These are phyloP conservation scores for Gymnopilus junonius DNA, from an alignment of 768 basidiomycete genomes.

Conservation along the genomic window DNA sequence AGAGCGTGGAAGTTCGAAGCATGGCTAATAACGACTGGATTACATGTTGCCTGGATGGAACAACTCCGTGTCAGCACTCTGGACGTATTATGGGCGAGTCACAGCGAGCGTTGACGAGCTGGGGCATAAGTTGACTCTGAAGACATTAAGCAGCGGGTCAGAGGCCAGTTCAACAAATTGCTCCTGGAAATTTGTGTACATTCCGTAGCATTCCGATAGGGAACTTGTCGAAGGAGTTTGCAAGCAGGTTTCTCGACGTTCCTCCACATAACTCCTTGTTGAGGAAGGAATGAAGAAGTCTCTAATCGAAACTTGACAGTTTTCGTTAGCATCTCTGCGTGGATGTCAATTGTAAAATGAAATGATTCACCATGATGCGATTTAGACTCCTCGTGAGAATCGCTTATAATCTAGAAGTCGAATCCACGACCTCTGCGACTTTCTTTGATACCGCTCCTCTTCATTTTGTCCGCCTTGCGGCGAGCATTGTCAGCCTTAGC, in stretches of 20 bases:
- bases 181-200: too few species aligned
- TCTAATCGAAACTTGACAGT: neutral
- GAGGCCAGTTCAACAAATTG: neutral
- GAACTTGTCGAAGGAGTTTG: neutral
- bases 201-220: too few species aligned
- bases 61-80: neutral
- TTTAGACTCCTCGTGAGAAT: neutral
- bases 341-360: neutral
- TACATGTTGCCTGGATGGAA: too few species aligned
- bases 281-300: neutral
- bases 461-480: slow-evolving; percentile 54
- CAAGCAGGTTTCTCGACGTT: neutral
- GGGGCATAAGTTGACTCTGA: neutral
- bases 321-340: neutral
- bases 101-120: neutral
- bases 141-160: neutral
- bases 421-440: slow-evolving; percentile 20
- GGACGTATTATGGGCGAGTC: neutral
- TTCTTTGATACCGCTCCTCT: slow-evolving; percentile 56
- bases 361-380: neutral
- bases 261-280: neutral
- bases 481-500: slow-evolving; percentile 50
- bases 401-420: slow-evolving; percentile 8
- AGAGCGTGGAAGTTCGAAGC: too few species aligned
- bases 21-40: too few species aligned